These are phyloP conservation scores for Inga oerstediana DNA, from an alignment of 306 rosid species.

Conservation along the genomic window DNA sequence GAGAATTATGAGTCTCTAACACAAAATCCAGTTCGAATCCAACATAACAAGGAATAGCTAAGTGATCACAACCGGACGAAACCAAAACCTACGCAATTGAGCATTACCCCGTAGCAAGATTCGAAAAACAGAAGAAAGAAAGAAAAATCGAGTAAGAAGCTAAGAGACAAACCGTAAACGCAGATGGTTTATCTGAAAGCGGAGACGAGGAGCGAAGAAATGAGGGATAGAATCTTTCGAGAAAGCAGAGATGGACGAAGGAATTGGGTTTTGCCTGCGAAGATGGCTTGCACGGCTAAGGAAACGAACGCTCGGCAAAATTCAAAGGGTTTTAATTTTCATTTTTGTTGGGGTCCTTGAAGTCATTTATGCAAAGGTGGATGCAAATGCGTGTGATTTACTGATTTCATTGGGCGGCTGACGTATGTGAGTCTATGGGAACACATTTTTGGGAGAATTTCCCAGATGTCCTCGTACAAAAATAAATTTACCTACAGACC, in stretches of 20 bases:
- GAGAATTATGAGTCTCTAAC: not conserved
- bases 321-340: not conserved
- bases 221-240: constrained; percentile 11
- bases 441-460: not conserved
- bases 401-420: not conserved
- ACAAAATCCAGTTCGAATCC: constrained; percentile 35
- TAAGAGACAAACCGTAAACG: not conserved
- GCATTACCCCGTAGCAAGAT: constrained; percentile 2
- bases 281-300: constrained; percentile 16
- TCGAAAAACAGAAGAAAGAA: not conserved
- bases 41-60: constrained; percentile 26
- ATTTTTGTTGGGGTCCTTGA: not conserved
- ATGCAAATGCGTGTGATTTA: not conserved
- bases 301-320: not conserved
- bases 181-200: constrained; percentile 37
- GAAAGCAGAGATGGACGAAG: not conserved
- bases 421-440: not conserved
- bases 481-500: too few species aligned
- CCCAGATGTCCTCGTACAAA: not conserved
- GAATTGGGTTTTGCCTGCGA: not conserved
- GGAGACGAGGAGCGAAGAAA: constrained; percentile 26
- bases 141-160: not conserved
- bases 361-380: not conserved
- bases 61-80: not conserved
- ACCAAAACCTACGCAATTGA: constrained; percentile 13